Evolutionary conservation across 2,329 filamentous ascomycete genomes (phyloP), one percentile per base, ranked within the genome.

Genomic region (Chalaropsis thielavioides): DNA sequence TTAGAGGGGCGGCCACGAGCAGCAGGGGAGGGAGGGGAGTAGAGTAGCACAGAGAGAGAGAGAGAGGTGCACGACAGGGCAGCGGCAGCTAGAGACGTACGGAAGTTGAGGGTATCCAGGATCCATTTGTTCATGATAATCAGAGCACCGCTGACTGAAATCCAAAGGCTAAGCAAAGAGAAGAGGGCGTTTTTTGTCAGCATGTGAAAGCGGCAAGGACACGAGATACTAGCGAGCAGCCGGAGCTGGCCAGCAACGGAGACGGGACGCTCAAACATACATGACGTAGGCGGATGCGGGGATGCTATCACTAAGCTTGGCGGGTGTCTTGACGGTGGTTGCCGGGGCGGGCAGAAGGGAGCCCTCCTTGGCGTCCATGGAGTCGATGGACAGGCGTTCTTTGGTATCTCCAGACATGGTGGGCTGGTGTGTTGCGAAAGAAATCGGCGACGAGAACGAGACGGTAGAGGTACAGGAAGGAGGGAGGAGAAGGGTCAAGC

Each of bases 51-150:
- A 27, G 51, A 46, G 3, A 8, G 43, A 1, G 43, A n/a, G 43
- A 46, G 43, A n/a, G 43, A 59, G 59, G 24, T 22, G 49, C 19
- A 63, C 24, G 22, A 19, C 54, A 58, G n/a, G 43, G 40, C 38
- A 44, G 11, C 15, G 19, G 24, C 2, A 10, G 22, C 17, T 41
- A 7, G 5, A 7, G 5, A 62, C 76, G 70, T 76, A 78, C 76
- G 83, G 80, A 96, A 96, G 69, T 89, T 82, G 68, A 87, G 82
- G 46, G 87, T 92, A 72, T 92, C 86, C 68, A 97, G 83, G 72
- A 99, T 90, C 85, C 90, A 96, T 84, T 99, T 99, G 86, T 99
- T 97, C 87, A 96, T 97, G 68, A 99, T 81, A 75, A 99, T 99
- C 73, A 97, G 91, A 71, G 88, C 90, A 54, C 91, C 96, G 73